Base-by-base conservation (phyloP, 257 asterid genomes). In the Voacanga thouarsii region DNA sequence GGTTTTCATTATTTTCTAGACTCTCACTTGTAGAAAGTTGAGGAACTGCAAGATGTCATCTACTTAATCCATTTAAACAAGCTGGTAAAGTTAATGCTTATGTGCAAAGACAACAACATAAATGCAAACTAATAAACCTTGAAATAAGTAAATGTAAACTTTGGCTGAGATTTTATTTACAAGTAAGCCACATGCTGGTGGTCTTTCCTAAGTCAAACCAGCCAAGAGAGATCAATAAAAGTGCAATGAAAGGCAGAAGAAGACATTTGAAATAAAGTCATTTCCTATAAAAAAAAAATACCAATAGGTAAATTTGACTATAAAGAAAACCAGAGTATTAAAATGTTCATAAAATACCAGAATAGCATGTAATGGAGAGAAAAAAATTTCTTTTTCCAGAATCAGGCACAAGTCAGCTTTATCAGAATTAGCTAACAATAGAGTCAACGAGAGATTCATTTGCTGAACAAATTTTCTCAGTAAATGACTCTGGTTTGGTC, bases 11-110 rank as follows among this genome's bases (percentile, higher is more conserved):
- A 92, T 79, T 79, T 88, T 93, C 85, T 94, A 83, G 69, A 89
- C 95, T 88, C 92, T 89, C 76, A 92, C 96, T 91, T 87, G 97
- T 73, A 92, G 75, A 86, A 90, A 91, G 82, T 81, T 94, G 82
- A 94, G 85, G 55, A 90, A 88, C 97, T 92, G 96, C 88, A 83
- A 78, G 80, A 77, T 23, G 68, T 77, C 78, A 43, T 11, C 47
- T 57, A 28, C 71, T 49, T 23, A 49, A 61, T 59, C 65, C 23
- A 39, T 49, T 69, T 61, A 63, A 43, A 28, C 24, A 12, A 15
- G 19, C 18, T n/a, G 44, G 45, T 11, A 50, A 37, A 26, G 49
- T 41, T 5, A 57, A 5, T 2, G 53, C 53, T 49, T 47, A 50
- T 12, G 45, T 2, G 12, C 75, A 71, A 71, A 64, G 50, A 16